These are phyloP conservation scores for Talaromyces sp. DNA, from an alignment of 2,329 filamentous ascomycete genomes.

Conservation along the genomic window DNA sequence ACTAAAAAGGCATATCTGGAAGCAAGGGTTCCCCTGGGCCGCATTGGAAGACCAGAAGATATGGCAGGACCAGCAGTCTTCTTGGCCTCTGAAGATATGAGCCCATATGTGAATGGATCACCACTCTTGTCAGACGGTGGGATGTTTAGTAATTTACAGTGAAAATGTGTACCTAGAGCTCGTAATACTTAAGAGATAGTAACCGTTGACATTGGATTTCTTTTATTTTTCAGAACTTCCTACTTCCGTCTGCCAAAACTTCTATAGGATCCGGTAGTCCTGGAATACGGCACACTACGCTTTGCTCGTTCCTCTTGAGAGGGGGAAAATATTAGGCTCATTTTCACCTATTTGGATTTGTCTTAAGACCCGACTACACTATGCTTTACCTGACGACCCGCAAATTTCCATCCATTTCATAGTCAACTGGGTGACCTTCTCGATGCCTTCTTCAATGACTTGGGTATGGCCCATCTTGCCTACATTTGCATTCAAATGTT, in stretches of 20 bases:
- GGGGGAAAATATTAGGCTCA: too few species aligned
- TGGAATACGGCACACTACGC: too few species aligned
- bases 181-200: too few species aligned
- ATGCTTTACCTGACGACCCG: constrained; percentile 15
- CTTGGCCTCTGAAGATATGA: constrained; percentile 72
- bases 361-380: too few species aligned
- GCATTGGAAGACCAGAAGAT: constrained; percentile 70
- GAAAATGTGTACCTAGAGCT: too few species aligned
- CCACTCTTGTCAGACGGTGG: constrained; percentile 85
- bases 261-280: too few species aligned
- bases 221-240: too few species aligned
- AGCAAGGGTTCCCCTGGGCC: constrained; percentile 70
- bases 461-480: constrained; percentile 20
- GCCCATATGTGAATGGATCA: constrained; percentile 77
- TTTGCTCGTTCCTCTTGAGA: too few species aligned
- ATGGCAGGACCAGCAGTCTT: constrained; percentile 81
- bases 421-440: constrained; percentile 22
- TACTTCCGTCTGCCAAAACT: too few species aligned
- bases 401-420: constrained; percentile 18
- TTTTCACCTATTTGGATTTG: too few species aligned
- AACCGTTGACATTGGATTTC: too few species aligned
- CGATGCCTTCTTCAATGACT: constrained; percentile 25
- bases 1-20: constrained; percentile 75
- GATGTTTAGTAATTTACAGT: constrained; percentile 84
- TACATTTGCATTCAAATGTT: constrained; percentile 18